Percentiles rank a stretch among this genome's conserved stretches.
Evolutionary conservation across 139 green algal species (phyloP).

Genomic region (Closterium sp.): DNA sequence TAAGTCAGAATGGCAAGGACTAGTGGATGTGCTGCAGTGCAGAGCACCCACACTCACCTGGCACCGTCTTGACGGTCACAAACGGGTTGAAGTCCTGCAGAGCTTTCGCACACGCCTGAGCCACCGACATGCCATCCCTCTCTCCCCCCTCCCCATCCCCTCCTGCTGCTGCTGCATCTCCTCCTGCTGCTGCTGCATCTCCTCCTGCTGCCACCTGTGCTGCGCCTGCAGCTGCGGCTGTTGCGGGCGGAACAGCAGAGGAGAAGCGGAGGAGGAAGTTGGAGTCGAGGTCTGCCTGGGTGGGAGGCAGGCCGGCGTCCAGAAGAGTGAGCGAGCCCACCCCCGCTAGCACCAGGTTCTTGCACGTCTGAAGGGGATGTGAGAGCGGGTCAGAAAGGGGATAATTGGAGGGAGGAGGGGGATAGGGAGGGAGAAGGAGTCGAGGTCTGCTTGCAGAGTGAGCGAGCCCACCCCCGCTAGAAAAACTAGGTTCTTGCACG

Average conservation of each 20-base stretch:
- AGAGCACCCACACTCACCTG: not conserved
- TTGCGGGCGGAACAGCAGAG: not conserved
- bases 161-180: not conserved
- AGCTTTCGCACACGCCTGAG: slow-evolving; percentile 59
- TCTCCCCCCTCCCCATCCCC: not conserved
- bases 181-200: not conserved
- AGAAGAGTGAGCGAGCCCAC: slow-evolving; percentile 70
- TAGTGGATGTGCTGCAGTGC: too few relatives aligned
- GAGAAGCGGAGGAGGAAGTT: slow-evolving; percentile 70
- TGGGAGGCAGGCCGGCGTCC: slow-evolving; percentile 59
- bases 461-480: slow-evolving; percentile 79
- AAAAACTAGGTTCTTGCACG: slow-evolving; percentile 88
- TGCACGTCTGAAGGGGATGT: slow-evolving; percentile 76
- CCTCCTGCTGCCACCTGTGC: not conserved
- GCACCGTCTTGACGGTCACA: slow-evolving; percentile 59
- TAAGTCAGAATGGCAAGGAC: too few relatives aligned
- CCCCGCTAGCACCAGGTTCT: slow-evolving; percentile 87
- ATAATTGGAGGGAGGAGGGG: not conserved
- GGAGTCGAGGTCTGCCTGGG: not conserved
- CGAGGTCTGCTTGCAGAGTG: slow-evolving; percentile 60
- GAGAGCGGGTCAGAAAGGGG: too few relatives aligned
- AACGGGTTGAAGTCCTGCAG: slow-evolving; percentile 88
- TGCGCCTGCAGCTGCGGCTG: not conserved
- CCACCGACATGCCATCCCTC: slow-evolving; percentile 57
- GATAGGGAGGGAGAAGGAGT: slow-evolving; percentile 38